Conservation (phyloP, 441 rosid genomes). For the Mallotus japonicus region DNA sequence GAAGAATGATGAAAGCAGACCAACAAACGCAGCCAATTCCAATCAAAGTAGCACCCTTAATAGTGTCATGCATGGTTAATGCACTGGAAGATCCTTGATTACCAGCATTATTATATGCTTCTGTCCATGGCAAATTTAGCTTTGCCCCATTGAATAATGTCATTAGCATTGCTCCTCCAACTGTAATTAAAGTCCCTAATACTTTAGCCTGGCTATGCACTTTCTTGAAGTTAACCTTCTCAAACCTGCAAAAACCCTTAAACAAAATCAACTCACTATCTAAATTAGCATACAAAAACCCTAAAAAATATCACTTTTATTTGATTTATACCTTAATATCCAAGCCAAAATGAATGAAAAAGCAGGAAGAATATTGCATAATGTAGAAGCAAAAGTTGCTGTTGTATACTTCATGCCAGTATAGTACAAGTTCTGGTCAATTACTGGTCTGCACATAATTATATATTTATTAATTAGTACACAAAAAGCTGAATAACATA, state of each 20-base stretch:
- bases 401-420: constrained; percentile 82
- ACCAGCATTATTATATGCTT: constrained; percentile 21
- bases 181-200: constrained; percentile 71
- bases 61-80: constrained; percentile 38
- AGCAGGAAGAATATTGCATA: constrained; percentile 85
- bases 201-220: constrained; percentile 65
- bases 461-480: neutral
- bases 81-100: constrained; percentile 35
- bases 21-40: constrained; percentile 66
- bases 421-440: constrained; percentile 82
- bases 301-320: no score
- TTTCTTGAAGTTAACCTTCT: constrained; percentile 58
- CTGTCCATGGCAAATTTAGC: constrained; percentile 56
- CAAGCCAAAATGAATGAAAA: constrained; percentile 80
- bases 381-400: constrained; percentile 79
- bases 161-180: constrained; percentile 90
- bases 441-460: constrained; percentile 56
- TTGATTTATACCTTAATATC: constrained; percentile 38
- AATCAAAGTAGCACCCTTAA: constrained; percentile 71
- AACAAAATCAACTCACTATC: neutral
- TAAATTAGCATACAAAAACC: no score
- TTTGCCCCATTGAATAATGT: constrained; percentile 65
- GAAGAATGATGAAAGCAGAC: constrained; percentile 76
- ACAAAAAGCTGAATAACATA: no score
- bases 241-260: constrained; percentile 43